phyloP scores from a whole-genome alignment of 2,329 filamentous ascomycete genomes.

The Ophiostoma ulmi region DNA sequence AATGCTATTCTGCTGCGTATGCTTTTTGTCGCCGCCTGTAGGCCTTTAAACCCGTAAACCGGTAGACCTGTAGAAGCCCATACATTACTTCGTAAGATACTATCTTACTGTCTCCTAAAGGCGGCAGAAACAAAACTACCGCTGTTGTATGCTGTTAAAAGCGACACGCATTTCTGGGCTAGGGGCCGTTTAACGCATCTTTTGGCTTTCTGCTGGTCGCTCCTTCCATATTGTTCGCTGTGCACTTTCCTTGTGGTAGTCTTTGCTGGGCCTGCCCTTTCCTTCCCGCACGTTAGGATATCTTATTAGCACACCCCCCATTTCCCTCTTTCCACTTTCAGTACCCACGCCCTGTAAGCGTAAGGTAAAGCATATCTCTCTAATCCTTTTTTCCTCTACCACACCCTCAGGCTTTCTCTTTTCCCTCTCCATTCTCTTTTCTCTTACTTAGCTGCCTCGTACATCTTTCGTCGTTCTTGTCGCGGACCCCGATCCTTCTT shows the following conservation, averaged over 20 bases:
- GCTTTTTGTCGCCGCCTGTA: neutral
- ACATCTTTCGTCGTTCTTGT: conserved; percentile 14
- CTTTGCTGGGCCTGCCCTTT: neutral
- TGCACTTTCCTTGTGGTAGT: neutral
- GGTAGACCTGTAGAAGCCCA: neutral
- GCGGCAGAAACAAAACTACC: neutral
- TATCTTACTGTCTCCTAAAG: neutral
- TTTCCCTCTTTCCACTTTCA: neutral
- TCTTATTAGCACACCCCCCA: conserved; percentile 1
- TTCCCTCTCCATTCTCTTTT: conserved; percentile 2
- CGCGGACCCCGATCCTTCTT: neutral
- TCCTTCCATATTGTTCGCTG: neutral
- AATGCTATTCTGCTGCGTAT: conserved; percentile 6
- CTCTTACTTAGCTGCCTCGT: conserved; percentile 13
- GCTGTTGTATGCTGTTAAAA: neutral
- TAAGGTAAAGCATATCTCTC: neutral
- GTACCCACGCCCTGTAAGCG: conserved; percentile 1
- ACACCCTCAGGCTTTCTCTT: conserved; percentile 12
- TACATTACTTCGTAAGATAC: neutral
- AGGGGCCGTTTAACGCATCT: neutral
- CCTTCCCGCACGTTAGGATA: neutral
- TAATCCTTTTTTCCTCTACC: conserved; percentile 13
- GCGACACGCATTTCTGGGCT: neutral
- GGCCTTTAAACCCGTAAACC: no score
- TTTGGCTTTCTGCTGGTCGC: neutral